Base-by-base conservation (phyloP, 306 rosid species). In the Astragalus membranaceus region DNA sequence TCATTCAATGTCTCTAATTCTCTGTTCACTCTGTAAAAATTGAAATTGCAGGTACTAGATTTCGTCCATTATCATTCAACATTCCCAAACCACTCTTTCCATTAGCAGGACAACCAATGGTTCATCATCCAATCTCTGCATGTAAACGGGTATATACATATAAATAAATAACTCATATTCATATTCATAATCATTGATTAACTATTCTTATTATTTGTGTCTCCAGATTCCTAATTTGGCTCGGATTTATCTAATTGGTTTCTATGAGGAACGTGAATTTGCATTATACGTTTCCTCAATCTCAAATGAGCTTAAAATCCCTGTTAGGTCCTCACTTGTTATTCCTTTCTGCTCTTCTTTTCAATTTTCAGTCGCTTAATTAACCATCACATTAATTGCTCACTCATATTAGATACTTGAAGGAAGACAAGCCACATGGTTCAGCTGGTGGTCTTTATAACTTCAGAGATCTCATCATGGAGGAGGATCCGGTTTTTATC, bases 81-180 rank as follows among this genome's bases (percentile, higher is more conserved):
- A 67, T 85, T 55, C 95, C 99, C 7, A 94, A 94, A 81, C 99
- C 99, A 5, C 97, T 94, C 32, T 91, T 94, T 73, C 97, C 99
- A 46, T 79, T 94, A 73, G 99, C 99, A 1, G 97, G 99, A 80
- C 95, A 94, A 53, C 94, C 99, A 7, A 94, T 94, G 99, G 97
- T 94, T 67, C 95, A 88, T 80, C 99, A 94, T 53, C 97, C 99
- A 4, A 94, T 94, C 75, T 91, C 95, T 43, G 97, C 99, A 46
- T 94, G 99, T 81, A 91, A 85, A 83, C 86, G 84, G 87, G 98
- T 93, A 88, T 56, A 14, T 67, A 8, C 46, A 41, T 42, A 10
- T 10, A 9, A 10, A 42, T 10, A 0, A 1, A 7, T 8, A 11
- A 2, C 3, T 54, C 42, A n/a, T 50, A 11, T 11, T 46, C 16